Percentiles rank a stretch among this genome's conserved stretches.
Evolutionary conservation across 176 grass and related monocot species (phyloP).

Genomic region (Cymbopogon citratus): DNA sequence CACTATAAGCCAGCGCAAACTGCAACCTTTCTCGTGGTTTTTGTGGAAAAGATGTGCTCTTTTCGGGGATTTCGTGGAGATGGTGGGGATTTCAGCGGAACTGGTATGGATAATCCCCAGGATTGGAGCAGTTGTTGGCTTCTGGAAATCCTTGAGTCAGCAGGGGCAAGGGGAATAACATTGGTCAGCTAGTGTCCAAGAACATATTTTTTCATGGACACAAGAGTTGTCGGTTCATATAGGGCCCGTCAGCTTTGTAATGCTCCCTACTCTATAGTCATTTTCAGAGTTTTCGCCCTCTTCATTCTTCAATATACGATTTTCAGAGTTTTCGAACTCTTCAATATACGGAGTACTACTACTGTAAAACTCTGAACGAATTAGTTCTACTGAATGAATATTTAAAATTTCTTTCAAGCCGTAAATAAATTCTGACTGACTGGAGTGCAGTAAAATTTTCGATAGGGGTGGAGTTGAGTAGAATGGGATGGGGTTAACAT

Average conservation of each 20-base stretch:
- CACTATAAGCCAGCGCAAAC: neutral
- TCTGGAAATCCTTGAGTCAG: constrained; percentile 13
- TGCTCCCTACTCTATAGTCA: neutral
- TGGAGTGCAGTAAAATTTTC: neutral
- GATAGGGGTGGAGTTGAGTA: neutral
- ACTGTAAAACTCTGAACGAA: neutral
- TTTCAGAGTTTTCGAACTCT: too few species aligned
- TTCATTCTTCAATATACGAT: neutral
- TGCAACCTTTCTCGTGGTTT: constrained; percentile 7
- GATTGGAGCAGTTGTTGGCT: constrained; percentile 15
- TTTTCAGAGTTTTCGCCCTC: neutral
- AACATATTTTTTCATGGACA: neutral
- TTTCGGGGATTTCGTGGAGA: neutral
- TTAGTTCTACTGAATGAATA: neutral
- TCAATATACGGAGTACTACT: neutral
- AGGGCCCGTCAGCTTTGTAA: neutral
- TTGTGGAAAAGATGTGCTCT: neutral
- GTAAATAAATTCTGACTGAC: neutral
- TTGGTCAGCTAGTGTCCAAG: constrained; percentile 16
- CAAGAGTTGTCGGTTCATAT: constrained; percentile 4
- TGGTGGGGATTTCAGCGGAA: neutral
- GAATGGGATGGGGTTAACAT: neutral
- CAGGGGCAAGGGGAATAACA: neutral
- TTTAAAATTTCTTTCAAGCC: neutral
- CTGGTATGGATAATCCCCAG: neutral